Evolutionary conservation across 345 rosid genomes (phyloP), one percentile per base, ranked within the genome.

Genomic region (Excoecaria agallocha): DNA sequence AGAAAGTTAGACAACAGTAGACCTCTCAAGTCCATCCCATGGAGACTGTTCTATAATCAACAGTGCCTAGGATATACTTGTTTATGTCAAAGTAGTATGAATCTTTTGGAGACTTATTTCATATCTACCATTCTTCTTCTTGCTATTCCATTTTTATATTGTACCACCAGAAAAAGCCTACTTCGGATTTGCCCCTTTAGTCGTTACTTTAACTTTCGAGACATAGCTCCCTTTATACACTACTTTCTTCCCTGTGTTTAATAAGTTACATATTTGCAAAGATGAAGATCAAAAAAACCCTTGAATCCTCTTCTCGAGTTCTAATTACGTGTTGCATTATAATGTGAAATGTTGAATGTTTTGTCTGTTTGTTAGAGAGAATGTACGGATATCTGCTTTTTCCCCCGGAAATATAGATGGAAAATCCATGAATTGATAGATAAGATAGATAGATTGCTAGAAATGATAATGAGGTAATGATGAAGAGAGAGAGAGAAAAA

Each of bases 381-480:
- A 30, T 30, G 30, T 30, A 30, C 2, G 30, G 7, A 11, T 57
- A 51, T 52, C 19, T 57, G 12, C 37, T 69, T 61, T 69, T 43
- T 81, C 85, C 86, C 85, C 88, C 90, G 89, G 81, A 83, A 85
- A 83, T 81, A 71, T 79, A 82, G 88, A 77, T 68, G 49, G 11
- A 24, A 35, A 63, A 68, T 66, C 61, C 74, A 66, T 50, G 76
- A 58, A 57, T 46, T n/a, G 87, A 82, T 61, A 41, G 84, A 81
- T 65, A 46, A 78, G 79, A 79, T 71, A 56, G 77, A 66, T 51
- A 68, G 56, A 82, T 56, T 54, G 57, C 20, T 63, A 49, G 74
- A 77, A 78, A 84, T 81, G 71, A 89, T 89, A 90, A 92, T 90
- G 87, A 84, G 71, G 86, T 76, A 77, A 82, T 85, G 89, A 89